Conservation (phyloP, 2,329 filamentous ascomycete species). For the Penicillium sp. region DNA sequence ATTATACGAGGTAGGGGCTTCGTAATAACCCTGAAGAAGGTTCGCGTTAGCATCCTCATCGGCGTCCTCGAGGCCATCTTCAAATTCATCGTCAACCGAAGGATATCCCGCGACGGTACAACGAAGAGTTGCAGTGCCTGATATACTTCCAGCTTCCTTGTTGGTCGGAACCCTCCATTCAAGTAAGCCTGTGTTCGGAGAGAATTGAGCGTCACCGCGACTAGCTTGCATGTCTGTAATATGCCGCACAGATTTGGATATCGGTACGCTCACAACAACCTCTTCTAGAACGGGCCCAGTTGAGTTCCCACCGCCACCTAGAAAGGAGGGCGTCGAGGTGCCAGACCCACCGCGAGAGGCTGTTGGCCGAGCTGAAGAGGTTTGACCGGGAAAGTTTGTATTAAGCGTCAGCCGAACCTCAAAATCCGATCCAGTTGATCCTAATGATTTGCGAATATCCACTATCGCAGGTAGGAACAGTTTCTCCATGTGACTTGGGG, state of each 20-base stretch:
- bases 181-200: constrained; percentile 69
- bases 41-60: constrained; percentile 41
- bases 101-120: constrained; percentile 76
- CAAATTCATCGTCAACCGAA: constrained; percentile 53
- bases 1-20: constrained; percentile 44
- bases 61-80: constrained; percentile 41
- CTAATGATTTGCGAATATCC: constrained; percentile 80
- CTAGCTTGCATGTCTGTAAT: constrained; percentile 80
- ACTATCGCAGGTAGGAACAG: constrained; percentile 81
- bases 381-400: constrained; percentile 63
- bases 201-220: constrained; percentile 82
- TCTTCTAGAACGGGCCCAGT: constrained; percentile 72
- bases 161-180: constrained; percentile 81
- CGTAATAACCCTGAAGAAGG: constrained; percentile 51
- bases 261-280: constrained; percentile 74
- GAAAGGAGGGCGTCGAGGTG: constrained; percentile 53
- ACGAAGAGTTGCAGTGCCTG: constrained; percentile 72
- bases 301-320: constrained; percentile 57
- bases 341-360: constrained; percentile 48
- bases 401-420: constrained; percentile 79
- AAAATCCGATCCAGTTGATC: constrained; percentile 77
- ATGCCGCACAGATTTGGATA: constrained; percentile 79
- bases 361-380: constrained; percentile 45
- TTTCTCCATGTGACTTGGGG: constrained; percentile 59
- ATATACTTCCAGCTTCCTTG: constrained; percentile 70